Percentiles rank a stretch among this genome's conserved stretches.
These are phyloP conservation scores for Pyrenochaeta sp. DNA, from an alignment of 2,329 filamentous ascomycete genomes.

Conservation along the genomic window DNA sequence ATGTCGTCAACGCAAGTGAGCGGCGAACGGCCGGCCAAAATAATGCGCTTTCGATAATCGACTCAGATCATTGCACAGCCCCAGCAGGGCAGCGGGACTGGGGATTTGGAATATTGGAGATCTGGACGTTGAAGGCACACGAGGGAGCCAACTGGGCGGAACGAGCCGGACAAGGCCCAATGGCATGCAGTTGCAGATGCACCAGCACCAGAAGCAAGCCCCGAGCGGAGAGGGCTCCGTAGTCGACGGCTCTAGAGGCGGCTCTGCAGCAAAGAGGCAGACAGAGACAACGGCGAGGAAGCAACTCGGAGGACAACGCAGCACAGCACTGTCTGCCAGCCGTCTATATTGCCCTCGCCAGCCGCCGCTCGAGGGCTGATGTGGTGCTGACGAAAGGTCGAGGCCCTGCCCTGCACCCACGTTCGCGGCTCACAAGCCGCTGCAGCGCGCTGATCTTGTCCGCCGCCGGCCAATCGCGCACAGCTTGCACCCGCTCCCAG, in stretches of 20 bases:
- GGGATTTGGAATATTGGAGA: constrained; percentile 41
- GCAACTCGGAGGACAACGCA: constrained; percentile 13
- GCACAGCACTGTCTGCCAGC: too few species aligned
- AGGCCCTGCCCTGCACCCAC: constrained; percentile 10
- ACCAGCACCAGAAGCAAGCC: too few species aligned
- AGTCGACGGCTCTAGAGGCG: constrained; percentile 15
- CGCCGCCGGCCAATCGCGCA: constrained; percentile 8
- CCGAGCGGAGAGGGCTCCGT: too few species aligned
- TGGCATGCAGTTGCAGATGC: too few species aligned
- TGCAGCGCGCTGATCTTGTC: constrained; percentile 18
- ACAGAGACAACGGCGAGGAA: constrained; percentile 6
- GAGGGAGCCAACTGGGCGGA: constrained; percentile 15
- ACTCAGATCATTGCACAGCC: constrained; percentile 29
- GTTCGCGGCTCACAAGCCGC: constrained; percentile 9
- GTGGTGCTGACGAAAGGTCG: constrained; percentile 15
- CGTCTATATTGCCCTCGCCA: constrained; percentile 8
- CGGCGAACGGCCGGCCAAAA: constrained; percentile 15
- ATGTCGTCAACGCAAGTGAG: constrained; percentile 26
- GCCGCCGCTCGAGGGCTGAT: constrained; percentile 11
- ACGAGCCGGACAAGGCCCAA: constrained; percentile 20
- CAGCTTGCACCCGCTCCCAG: too few species aligned
- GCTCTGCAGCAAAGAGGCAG: constrained; percentile 19
- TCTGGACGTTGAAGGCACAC: constrained; percentile 17
- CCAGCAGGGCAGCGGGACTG: too few species aligned
- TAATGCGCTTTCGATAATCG: constrained; percentile 17